Conservation (phyloP, 2,329 filamentous ascomycete species). For the Pseudonectria buxi region DNA sequence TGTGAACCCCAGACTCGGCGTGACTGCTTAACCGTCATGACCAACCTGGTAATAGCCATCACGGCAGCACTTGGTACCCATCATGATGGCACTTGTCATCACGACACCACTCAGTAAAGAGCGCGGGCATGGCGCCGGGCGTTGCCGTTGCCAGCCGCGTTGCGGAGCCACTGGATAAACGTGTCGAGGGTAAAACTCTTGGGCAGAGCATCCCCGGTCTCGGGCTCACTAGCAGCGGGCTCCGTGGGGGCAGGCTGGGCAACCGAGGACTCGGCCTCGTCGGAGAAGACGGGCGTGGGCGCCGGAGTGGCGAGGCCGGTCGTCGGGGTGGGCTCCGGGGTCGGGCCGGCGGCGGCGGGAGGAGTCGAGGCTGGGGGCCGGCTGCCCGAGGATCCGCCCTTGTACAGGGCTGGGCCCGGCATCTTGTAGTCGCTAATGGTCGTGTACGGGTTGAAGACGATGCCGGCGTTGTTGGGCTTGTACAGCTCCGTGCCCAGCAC, state of each 20-base stretch:
- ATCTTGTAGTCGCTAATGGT: slow-evolving; percentile 19
- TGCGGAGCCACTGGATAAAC: slow-evolving; percentile 15
- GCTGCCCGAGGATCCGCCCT: slow-evolving; percentile 3
- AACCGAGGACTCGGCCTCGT: neutral
- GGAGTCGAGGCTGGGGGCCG: slow-evolving; percentile 14
- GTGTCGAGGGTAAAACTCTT: slow-evolving; percentile 19
- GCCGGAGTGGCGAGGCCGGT: slow-evolving; percentile 1
- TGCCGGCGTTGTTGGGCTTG: slow-evolving; percentile 24
- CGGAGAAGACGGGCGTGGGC: neutral
- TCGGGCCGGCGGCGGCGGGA: neutral
- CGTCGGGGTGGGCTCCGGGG: slow-evolving; percentile 1
- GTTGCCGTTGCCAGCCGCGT: slow-evolving; percentile 7
- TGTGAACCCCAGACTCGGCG: too few relatives aligned
- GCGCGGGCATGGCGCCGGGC: slow-evolving; percentile 16
- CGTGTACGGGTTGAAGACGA: slow-evolving; percentile 28
- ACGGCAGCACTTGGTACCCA: too few relatives aligned
- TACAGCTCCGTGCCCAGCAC: slow-evolving; percentile 25
- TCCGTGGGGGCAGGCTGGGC: slow-evolving; percentile 2
- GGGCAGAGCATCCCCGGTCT: slow-evolving; percentile 6
- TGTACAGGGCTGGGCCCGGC: slow-evolving; percentile 20
- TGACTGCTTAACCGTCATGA: too few relatives aligned
- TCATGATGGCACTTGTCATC: too few relatives aligned
- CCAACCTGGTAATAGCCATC: too few relatives aligned
- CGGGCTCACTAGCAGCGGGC: slow-evolving; percentile 2
- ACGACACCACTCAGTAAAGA: slow-evolving; percentile 11